Percentiles rank a stretch among this genome's conserved stretches.
phyloP scores from a whole-genome alignment of 2,329 filamentous ascomycete genomes.

The Botrytis byssoidea region DNA sequence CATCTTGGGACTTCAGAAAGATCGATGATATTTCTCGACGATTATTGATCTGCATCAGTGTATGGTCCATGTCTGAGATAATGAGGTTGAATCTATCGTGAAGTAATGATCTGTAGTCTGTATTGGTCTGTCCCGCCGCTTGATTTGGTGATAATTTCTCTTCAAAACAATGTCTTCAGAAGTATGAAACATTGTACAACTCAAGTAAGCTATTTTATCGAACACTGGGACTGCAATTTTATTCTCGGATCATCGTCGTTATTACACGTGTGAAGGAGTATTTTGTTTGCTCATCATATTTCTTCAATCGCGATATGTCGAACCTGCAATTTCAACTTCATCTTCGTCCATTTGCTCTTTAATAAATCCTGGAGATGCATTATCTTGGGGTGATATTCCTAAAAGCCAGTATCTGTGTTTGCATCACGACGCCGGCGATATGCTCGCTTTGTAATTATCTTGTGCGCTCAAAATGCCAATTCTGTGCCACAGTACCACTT shows the following conservation, averaged over 20 bases:
- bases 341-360: not conserved
- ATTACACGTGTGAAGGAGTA: no score
- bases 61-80: not conserved
- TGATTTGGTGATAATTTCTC: not conserved
- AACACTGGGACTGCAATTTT: no score
- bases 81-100: not conserved
- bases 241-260: not conserved
- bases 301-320: not conserved
- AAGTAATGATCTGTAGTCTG: not conserved
- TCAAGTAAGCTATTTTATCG: not conserved
- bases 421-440: not conserved
- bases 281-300: not conserved
- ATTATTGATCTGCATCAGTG: not conserved
- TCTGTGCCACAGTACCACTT: not conserved
- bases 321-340: rapidly evolving
- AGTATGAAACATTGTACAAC: not conserved
- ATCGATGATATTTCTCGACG: not conserved
- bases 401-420: not conserved
- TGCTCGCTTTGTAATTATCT: not conserved
- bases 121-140: not conserved
- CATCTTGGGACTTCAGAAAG: not conserved
- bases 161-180: not conserved
- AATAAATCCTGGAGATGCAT: not conserved
- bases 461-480: not conserved
- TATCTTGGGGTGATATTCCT: no score